Conservation (phyloP, 179 eudicot species). For the Silene coronaria region DNA sequence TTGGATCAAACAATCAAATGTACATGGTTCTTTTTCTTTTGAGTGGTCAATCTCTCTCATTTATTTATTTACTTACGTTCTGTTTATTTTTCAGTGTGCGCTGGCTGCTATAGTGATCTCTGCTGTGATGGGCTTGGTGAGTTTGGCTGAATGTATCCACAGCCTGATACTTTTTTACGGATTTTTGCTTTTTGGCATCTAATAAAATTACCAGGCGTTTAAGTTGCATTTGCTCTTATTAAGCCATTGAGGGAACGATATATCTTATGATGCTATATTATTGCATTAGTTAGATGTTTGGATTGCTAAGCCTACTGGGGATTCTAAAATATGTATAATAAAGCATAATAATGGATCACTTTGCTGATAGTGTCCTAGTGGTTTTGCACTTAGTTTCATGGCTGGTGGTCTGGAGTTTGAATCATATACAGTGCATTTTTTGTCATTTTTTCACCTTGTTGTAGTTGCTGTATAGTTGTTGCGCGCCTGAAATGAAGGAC, state of each 20-base stretch:
- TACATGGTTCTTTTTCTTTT: conserved; percentile 9
- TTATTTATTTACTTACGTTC: background rate
- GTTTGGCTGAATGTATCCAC: conserved; percentile 24
- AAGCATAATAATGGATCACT: too few relatives aligned
- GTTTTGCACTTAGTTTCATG: too few relatives aligned
- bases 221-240: background rate
- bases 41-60: background rate
- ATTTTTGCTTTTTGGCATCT: background rate
- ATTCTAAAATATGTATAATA: too few relatives aligned
- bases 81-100: conserved; percentile 56
- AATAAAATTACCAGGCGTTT: background rate
- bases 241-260: background rate
- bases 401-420: too few relatives aligned
- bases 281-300: background rate
- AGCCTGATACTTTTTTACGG: background rate
- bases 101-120: conserved; percentile 93
- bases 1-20: background rate
- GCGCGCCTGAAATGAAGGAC: too few relatives aligned
- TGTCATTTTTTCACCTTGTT: too few relatives aligned
- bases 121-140: conserved; percentile 93
- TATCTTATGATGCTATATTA: background rate
- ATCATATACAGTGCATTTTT: too few relatives aligned
- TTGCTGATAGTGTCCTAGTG: too few relatives aligned
- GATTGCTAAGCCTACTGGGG: conserved; percentile 6
- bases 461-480: too few relatives aligned